Evolutionary conservation across 176 grass and related monocot genomes (phyloP).

Genomic region (Aegilops umbellulata): DNA sequence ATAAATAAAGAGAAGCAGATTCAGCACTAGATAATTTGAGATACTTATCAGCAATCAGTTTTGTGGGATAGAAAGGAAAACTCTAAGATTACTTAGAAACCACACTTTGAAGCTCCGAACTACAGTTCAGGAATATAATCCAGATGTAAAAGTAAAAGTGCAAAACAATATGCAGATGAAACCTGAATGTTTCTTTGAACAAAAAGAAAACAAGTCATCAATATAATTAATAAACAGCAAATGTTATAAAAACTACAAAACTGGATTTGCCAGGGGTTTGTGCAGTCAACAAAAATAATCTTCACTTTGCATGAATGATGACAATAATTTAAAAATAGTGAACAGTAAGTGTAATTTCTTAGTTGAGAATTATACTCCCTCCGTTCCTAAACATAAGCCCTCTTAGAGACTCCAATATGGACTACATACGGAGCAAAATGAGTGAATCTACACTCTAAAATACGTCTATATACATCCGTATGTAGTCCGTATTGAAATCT

Average conservation of each 20-base stretch:
- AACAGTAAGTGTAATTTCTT: neutral
- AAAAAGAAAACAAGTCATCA: neutral
- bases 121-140: no score
- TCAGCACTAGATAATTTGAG: neutral
- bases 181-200: no score
- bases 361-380: constrained; percentile 10
- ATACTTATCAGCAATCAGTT: neutral
- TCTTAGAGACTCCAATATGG: no score
- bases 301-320: constrained; percentile 7
- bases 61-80: neutral
- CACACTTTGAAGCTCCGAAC: neutral
- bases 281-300: neutral
- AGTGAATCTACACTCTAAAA: no score
- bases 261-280: neutral
- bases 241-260: neutral
- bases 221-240: neutral
- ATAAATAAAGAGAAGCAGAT: neutral
- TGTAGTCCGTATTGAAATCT: no score
- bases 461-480: no score
- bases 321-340: neutral
- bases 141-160: no score
- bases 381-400: no score
- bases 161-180: neutral
- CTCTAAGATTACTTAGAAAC: neutral
- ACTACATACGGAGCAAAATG: no score